phyloP scores from a whole-genome alignment of 768 basidiomycete genomes.

The Sarcomyxa edulis region DNA sequence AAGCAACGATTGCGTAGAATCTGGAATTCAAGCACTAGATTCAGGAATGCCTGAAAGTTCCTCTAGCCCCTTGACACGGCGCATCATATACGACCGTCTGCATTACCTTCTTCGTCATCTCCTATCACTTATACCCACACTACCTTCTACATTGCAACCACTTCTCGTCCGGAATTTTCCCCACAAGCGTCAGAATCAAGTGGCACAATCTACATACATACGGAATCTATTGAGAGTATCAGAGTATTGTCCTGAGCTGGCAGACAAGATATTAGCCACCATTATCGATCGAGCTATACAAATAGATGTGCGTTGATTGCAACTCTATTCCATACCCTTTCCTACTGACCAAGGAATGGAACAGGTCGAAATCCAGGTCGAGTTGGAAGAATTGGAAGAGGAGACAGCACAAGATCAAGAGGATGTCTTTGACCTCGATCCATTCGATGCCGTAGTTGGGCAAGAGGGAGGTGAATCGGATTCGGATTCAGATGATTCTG shows the following conservation, averaged over 20 bases:
- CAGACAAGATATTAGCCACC: slow-evolving; percentile 77
- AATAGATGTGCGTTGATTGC: slow-evolving; percentile 71
- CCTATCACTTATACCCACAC: slow-evolving; percentile 86
- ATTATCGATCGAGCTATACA: slow-evolving; percentile 93
- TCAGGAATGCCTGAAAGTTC: slow-evolving; percentile 58
- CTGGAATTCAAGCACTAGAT: slow-evolving; percentile 60
- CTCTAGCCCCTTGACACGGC: slow-evolving; percentile 67
- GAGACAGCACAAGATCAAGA: slow-evolving; percentile 49
- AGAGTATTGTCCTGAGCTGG: slow-evolving; percentile 83
- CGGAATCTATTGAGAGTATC: slow-evolving; percentile 81
- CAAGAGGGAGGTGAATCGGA: slow-evolving; percentile 64
- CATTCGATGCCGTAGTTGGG: slow-evolving; percentile 80
- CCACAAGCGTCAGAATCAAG: slow-evolving; percentile 83
- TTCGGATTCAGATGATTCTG: slow-evolving; percentile 41
- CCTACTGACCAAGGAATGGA: neutral
- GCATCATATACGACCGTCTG: slow-evolving; percentile 79
- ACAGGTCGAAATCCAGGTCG: slow-evolving; percentile 96
- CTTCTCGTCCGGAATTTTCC: slow-evolving; percentile 85
- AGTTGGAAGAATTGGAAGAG: slow-evolving; percentile 82
- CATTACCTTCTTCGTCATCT: slow-evolving; percentile 85
- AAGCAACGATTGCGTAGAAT: slow-evolving; percentile 65
- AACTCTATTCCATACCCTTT: neutral
- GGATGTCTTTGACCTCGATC: slow-evolving; percentile 71
- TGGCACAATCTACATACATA: slow-evolving; percentile 83
- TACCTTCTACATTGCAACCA: slow-evolving; percentile 82